Percentiles rank a stretch among this genome's conserved stretches.
phyloP scores from a whole-genome alignment of 106 monocot species.

The Dendrobium huoshanense region DNA sequence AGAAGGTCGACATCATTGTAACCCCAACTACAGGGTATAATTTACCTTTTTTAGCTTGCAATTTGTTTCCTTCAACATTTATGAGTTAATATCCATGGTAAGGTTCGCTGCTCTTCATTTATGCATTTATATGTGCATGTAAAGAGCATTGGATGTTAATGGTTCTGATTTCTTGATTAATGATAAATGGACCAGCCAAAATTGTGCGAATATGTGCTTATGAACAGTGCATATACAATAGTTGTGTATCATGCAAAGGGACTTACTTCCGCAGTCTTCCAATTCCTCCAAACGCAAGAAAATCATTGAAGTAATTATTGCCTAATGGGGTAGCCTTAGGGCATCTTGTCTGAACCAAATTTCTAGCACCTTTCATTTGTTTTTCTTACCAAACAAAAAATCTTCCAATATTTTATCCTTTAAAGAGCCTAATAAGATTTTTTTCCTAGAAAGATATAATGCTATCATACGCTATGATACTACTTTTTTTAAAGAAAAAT shows the following conservation, averaged over 20 bases:
- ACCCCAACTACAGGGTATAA: slow-evolving; percentile 93
- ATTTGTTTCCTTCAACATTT: not conserved
- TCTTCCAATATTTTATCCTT: too few relatives aligned
- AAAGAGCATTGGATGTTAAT: not conserved
- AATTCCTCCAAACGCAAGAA: not conserved
- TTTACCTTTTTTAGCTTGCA: not conserved
- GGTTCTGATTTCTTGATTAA: not conserved
- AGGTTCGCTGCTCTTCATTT: not conserved
- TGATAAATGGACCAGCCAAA: not conserved
- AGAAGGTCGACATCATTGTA: slow-evolving; percentile 90
- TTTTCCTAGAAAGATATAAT: too few relatives aligned
- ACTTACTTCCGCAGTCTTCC: not conserved
- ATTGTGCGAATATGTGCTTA: not conserved
- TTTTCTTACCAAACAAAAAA: not conserved
- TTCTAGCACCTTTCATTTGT: not conserved
- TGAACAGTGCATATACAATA: not conserved
- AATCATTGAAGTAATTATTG: not conserved
- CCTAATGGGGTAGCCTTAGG: not conserved
- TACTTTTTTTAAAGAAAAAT: too few relatives aligned
- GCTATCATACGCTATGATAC: too few relatives aligned
- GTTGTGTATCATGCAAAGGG: not conserved
- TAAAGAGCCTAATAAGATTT: too few relatives aligned
- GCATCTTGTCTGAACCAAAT: not conserved
- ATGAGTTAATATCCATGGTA: not conserved
- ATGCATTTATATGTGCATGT: not conserved